Conservation (phyloP, 495 filamentous ascomycete genomes). For the Xanthoparmelia taractica region DNA sequence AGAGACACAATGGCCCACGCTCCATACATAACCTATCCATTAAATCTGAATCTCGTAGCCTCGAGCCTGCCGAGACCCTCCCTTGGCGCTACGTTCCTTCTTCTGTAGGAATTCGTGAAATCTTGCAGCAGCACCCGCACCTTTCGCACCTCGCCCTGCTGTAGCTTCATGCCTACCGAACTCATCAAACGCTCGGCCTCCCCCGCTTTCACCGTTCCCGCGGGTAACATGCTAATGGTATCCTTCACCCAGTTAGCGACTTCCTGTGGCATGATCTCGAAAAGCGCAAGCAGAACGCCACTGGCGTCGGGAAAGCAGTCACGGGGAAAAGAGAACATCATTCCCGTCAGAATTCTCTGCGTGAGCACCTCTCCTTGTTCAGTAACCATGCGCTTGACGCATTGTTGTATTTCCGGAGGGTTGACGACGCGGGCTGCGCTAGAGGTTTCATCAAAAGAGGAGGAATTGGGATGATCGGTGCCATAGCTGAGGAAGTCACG, state of each 20-base stretch:
- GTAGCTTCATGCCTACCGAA: slow-evolving; percentile 59
- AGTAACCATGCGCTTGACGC: slow-evolving; percentile 63
- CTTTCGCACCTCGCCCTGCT: slow-evolving; percentile 65
- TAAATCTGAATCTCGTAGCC: slow-evolving; percentile 77
- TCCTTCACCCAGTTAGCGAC: slow-evolving; percentile 69
- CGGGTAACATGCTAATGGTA: slow-evolving; percentile 75
- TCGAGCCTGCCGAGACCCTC: slow-evolving; percentile 82
- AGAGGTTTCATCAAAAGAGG: slow-evolving; percentile 48
- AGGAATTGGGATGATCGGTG: slow-evolving; percentile 64
- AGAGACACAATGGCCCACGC: background rate
- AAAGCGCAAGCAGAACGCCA: slow-evolving; percentile 79
- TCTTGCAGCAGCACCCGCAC: slow-evolving; percentile 83
- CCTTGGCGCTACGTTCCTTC: slow-evolving; percentile 88
- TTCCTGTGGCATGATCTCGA: slow-evolving; percentile 75
- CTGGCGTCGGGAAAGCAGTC: slow-evolving; percentile 94
- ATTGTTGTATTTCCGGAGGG: slow-evolving; percentile 54
- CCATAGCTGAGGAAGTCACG: slow-evolving; percentile 89
- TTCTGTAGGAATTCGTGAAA: slow-evolving; percentile 88
- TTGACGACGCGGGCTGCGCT: slow-evolving; percentile 35
- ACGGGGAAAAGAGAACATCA: slow-evolving; percentile 97
- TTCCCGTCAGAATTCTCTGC: slow-evolving; percentile 81
- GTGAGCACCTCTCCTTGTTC: slow-evolving; percentile 69
- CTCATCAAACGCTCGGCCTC: slow-evolving; percentile 57
- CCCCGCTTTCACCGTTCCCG: slow-evolving; percentile 63
- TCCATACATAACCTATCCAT: slow-evolving; percentile 38